Evolutionary conservation across 768 basidiomycete species (phyloP).

Genomic region (Nidula microcarpa): DNA sequence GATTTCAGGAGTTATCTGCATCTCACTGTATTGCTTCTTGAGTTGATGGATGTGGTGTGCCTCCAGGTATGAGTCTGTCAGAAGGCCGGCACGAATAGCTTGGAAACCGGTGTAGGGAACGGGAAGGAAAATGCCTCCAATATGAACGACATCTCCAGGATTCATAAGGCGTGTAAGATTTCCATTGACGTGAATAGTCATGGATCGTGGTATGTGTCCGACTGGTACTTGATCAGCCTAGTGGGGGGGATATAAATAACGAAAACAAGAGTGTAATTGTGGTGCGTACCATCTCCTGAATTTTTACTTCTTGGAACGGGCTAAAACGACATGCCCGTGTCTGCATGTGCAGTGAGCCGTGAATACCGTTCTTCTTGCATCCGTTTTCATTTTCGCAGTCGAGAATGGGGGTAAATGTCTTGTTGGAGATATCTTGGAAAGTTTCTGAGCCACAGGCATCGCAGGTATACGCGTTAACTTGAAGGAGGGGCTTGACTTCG

Average conservation of each 20-base stretch:
- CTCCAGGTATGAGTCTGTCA: conserved; percentile 97
- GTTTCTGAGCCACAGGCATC: conserved; percentile 98
- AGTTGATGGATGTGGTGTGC: conserved; percentile 87
- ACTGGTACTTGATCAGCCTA: conserved; percentile 99
- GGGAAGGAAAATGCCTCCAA: conserved; percentile 96
- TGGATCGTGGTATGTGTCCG: conserved; percentile 97
- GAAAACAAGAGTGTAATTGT: background rate
- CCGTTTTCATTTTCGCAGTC: conserved; percentile 86
- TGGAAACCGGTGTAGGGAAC: conserved; percentile 98
- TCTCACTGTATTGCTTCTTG: conserved; percentile 95
- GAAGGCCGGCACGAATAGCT: conserved; percentile 91
- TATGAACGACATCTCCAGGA: conserved; percentile 92
- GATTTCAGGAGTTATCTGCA: conserved; percentile 90
- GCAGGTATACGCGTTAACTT: conserved; percentile 97
- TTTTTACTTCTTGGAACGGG: conserved; percentile 98
- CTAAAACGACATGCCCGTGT: conserved; percentile 95
- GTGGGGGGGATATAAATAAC: conserved; percentile 2
- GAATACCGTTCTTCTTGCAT: conserved; percentile 82
- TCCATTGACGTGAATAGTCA: conserved; percentile 95
- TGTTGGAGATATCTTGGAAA: conserved; percentile 94
- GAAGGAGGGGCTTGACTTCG: conserved; percentile 95
- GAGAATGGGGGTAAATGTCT: conserved; percentile 83
- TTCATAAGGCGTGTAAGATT: conserved; percentile 86
- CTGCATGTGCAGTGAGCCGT: conserved; percentile 96
- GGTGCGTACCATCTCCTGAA: conserved; percentile 89